Evolutionary conservation across 108 stramenopile species (phyloP).

Genomic region (Conticribra guillardii): DNA sequence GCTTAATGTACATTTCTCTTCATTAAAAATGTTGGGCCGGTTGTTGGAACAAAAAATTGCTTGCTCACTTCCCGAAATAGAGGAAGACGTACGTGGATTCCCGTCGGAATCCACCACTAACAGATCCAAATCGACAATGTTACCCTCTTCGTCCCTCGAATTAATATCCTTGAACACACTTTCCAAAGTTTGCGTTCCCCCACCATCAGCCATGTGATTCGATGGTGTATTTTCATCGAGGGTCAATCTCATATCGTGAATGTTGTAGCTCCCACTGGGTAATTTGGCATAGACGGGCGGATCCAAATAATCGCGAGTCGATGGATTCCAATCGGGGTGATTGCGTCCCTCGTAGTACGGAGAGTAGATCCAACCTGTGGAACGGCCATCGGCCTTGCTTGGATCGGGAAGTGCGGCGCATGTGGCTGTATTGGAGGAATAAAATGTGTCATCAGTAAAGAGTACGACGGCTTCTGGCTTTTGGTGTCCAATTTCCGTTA

Average conservation of each 20-base stretch:
- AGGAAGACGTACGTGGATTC: constrained; percentile 20
- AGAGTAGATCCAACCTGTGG: constrained; percentile 9
- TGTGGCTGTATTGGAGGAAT: not conserved
- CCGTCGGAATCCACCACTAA: constrained; percentile 13
- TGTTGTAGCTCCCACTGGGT: constrained; percentile 3
- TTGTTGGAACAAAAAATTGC: constrained; percentile 29
- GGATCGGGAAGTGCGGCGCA: constrained; percentile 23
- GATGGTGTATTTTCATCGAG: constrained; percentile 13
- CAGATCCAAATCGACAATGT: not conserved
- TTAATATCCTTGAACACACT: constrained; percentile 20
- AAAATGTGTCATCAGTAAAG: constrained; percentile 1
- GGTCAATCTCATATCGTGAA: constrained; percentile 18
- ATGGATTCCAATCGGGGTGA: constrained; percentile 20
- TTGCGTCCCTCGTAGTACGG: constrained; percentile 22
- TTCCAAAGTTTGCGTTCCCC: constrained; percentile 16
- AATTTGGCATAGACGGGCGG: constrained; percentile 16
- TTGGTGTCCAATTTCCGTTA: not conserved
- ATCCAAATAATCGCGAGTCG: not conserved
- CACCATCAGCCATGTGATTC: constrained; percentile 27
- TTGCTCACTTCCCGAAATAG: constrained; percentile 10
- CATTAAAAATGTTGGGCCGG: constrained; percentile 27
- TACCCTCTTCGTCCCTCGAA: too few species aligned
- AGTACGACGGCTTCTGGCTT: constrained; percentile 1
- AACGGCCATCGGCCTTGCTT: constrained; percentile 3
- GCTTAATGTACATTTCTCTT: constrained; percentile 11